phyloP scores from a whole-genome alignment of 495 filamentous ascomycete species.

The Hamigera avellanea region DNA sequence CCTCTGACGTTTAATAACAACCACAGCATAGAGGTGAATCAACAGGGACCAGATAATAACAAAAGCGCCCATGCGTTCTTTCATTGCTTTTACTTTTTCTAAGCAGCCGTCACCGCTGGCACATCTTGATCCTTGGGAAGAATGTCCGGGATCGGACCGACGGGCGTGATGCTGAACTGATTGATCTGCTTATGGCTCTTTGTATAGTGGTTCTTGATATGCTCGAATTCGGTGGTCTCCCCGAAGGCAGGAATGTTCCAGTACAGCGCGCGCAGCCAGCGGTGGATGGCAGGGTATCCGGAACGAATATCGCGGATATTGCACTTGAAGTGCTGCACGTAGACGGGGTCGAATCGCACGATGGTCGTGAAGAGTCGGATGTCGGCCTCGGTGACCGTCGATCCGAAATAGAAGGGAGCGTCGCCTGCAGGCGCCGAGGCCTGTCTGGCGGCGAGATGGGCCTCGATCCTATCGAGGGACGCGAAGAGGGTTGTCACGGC shows the following conservation, averaged over 20 bases:
- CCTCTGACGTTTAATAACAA: too few species aligned
- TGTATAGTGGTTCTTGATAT: slow-evolving; percentile 64
- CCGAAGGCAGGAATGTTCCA: slow-evolving; percentile 53
- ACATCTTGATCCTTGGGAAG: slow-evolving; percentile 51
- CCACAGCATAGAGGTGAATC: too few species aligned
- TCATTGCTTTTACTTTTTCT: not conserved
- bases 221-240: slow-evolving; percentile 56
- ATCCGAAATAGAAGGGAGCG: slow-evolving; percentile 58
- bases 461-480: slow-evolving; percentile 60
- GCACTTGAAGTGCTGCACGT: slow-evolving; percentile 92
- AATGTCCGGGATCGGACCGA: slow-evolving; percentile 53
- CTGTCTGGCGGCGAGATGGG: slow-evolving; percentile 41
- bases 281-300: slow-evolving; percentile 59
- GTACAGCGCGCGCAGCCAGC: slow-evolving; percentile 55
- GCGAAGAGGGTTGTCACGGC: slow-evolving; percentile 56
- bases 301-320: slow-evolving; percentile 74
- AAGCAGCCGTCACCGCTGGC: slow-evolving; percentile 32
- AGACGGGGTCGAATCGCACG: slow-evolving; percentile 75
- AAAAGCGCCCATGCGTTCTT: too few species aligned
- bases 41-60: too few species aligned
- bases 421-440: slow-evolving; percentile 1
- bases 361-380: slow-evolving; percentile 76
- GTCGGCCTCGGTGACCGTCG: slow-evolving; percentile 66
- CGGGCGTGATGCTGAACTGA: slow-evolving; percentile 48
- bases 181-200: slow-evolving; percentile 64